These are phyloP conservation scores for Thuja plicata DNA, from an alignment of 83 land plant species.

Conservation along the genomic window DNA sequence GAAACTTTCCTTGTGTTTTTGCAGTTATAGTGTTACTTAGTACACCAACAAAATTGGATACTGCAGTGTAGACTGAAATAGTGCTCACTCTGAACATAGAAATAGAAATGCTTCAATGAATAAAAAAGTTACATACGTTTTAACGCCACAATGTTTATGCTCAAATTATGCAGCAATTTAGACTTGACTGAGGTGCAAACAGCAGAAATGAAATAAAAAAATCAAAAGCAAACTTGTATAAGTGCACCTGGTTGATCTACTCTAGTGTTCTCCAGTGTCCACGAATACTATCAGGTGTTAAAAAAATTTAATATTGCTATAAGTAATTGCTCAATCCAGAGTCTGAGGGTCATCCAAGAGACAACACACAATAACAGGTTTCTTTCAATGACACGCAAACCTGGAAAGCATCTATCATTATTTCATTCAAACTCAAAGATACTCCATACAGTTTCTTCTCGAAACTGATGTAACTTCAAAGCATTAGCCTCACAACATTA, in stretches of 20 bases:
- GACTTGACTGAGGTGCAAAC: not conserved
- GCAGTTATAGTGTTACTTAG: not conserved
- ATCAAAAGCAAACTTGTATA: not conserved
- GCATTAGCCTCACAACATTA: too few species aligned
- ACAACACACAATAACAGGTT: too few species aligned
- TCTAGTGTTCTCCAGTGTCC: not conserved
- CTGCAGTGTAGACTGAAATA: not conserved
- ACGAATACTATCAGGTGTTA: not conserved
- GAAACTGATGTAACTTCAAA: too few species aligned
- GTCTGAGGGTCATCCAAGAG: not conserved
- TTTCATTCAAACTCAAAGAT: too few species aligned
- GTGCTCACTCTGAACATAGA: not conserved
- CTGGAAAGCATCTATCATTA: too few species aligned
- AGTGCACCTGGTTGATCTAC: not conserved
- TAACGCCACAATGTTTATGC: not conserved
- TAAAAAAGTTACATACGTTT: not conserved
- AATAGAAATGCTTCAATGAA: not conserved
- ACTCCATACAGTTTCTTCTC: too few species aligned
- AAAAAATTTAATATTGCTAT: not conserved
- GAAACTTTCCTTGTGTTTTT: not conserved
- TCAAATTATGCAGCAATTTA: not conserved
- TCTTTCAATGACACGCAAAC: too few species aligned
- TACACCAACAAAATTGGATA: not conserved
- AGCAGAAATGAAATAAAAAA: not conserved
- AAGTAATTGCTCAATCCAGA: not conserved